Conservation (phyloP, 1,284 basidiomycete genomes). For the Chalciporus sp. region DNA sequence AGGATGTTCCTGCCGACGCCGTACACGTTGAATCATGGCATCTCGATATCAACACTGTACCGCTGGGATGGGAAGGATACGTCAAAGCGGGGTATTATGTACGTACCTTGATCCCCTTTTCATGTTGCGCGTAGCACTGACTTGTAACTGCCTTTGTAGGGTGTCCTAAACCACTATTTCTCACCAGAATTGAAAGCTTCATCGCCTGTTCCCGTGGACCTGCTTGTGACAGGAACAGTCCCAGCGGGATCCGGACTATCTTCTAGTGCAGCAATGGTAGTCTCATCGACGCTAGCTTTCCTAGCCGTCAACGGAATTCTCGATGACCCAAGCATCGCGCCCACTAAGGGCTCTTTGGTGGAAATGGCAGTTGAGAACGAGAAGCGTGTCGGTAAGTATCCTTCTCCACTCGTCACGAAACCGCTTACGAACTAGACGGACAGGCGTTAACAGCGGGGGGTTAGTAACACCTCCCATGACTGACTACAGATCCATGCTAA, state of each 20-base stretch:
- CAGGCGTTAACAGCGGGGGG: constrained; percentile 76
- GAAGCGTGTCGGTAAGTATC: constrained; percentile 68
- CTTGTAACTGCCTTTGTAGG: constrained; percentile 44
- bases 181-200: constrained; percentile 28
- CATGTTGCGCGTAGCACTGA: not conserved
- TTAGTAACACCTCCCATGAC: constrained; percentile 34
- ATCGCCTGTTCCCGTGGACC: constrained; percentile 59
- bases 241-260: constrained; percentile 83
- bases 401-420: constrained; percentile 3
- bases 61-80: constrained; percentile 84
- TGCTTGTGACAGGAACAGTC: constrained; percentile 77
- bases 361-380: constrained; percentile 81
- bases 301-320: constrained; percentile 75
- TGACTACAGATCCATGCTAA: not conserved
- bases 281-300: constrained; percentile 79
- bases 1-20: constrained; percentile 37
- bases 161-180: constrained; percentile 73
- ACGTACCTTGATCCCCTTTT: constrained; percentile 9
- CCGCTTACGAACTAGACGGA: not conserved
- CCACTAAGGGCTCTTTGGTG: constrained; percentile 71
- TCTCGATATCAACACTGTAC: constrained; percentile 70
- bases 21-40: constrained; percentile 61
- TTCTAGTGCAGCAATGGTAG: constrained; percentile 85
- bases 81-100: constrained; percentile 84
- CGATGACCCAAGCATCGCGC: constrained; percentile 27